These are phyloP conservation scores for Trypanosoma mega DNA, from an alignment of 208 protist species.

Conservation along the genomic window DNA sequence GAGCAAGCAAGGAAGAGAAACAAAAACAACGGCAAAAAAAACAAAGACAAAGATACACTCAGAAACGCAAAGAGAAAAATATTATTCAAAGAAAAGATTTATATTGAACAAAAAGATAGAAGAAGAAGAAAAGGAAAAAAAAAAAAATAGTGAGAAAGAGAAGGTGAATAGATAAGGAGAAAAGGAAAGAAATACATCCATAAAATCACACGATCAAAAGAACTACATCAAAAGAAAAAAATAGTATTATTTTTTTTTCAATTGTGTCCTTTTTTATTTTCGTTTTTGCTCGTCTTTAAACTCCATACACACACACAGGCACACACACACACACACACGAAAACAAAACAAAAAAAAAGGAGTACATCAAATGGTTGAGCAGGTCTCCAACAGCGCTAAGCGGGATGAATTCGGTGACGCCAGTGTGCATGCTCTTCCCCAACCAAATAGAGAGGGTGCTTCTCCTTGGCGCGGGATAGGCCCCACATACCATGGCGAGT, in stretches of 20 bases:
- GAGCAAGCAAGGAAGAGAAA: background rate
- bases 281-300: too few relatives aligned
- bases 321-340: too few relatives aligned
- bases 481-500: slow-evolving; percentile 32
- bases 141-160: background rate
- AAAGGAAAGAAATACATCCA: too few relatives aligned
- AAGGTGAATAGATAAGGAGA: background rate
- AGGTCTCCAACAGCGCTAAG: too few relatives aligned
- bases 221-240: too few relatives aligned
- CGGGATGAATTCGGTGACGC: slow-evolving; percentile 45
- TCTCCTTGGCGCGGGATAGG: slow-evolving; percentile 29
- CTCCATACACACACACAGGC: too few relatives aligned
- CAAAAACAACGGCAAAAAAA: background rate
- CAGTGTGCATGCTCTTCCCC: slow-evolving; percentile 29
- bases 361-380: too few relatives aligned
- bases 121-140: background rate
- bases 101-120: background rate
- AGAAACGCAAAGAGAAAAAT: background rate
- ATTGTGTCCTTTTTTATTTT: too few relatives aligned
- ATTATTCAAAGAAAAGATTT: background rate
- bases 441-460: slow-evolving; percentile 5
- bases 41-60: background rate
- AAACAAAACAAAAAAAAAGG: too few relatives aligned
- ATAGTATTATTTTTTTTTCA: too few relatives aligned
- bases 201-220: too few relatives aligned